Conservation (phyloP, 495 filamentous ascomycete genomes). For the Podospora pseudopauciseta region DNA sequence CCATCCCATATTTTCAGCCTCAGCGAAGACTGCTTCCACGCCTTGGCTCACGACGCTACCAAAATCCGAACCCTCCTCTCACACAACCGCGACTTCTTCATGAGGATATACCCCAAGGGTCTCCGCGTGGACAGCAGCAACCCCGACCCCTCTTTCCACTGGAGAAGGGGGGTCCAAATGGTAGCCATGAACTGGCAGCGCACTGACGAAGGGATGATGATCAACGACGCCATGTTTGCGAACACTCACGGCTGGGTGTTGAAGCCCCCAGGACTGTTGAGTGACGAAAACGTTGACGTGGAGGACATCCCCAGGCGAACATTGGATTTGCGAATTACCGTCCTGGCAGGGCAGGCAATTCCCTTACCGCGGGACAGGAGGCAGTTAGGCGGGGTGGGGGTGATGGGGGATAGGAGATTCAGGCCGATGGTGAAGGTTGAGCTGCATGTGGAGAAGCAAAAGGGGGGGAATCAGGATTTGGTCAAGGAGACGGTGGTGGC, state of each 20-base stretch:
- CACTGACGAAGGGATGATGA: conserved; percentile 88
- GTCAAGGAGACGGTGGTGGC: conserved; percentile 30
- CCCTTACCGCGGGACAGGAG: conserved; percentile 31
- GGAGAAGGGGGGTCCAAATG: conserved; percentile 86
- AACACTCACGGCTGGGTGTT: conserved; percentile 80
- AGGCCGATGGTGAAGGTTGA: conserved; percentile 64
- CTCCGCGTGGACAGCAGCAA: conserved; percentile 79
- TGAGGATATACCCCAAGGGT: conserved; percentile 86
- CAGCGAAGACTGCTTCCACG: conserved; percentile 67
- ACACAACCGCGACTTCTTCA: conserved; percentile 79
- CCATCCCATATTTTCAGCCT: conserved; percentile 85
- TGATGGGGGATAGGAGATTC: conserved; percentile 28
- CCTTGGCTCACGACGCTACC: conserved; percentile 46
- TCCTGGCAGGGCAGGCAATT: conserved; percentile 45
- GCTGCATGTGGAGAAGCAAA: conserved; percentile 67
- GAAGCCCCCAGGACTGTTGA: conserved; percentile 62
- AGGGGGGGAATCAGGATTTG: conserved; percentile 27
- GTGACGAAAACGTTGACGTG: conserved; percentile 20
- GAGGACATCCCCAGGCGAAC: conserved; percentile 24
- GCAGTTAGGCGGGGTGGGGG: conserved; percentile 23
- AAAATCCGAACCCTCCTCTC: conserved; percentile 56
- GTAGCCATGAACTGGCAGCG: conserved; percentile 95
- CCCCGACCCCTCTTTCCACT: conserved; percentile 76
- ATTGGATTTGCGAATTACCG: conserved; percentile 42
- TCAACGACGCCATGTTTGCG: conserved; percentile 88